A percentile compares a stretch with the other conserved stretches of the same genome.
Evolutionary conservation across 305 asterid genomes (phyloP).

Genomic region (Solanum hybrid): DNA sequence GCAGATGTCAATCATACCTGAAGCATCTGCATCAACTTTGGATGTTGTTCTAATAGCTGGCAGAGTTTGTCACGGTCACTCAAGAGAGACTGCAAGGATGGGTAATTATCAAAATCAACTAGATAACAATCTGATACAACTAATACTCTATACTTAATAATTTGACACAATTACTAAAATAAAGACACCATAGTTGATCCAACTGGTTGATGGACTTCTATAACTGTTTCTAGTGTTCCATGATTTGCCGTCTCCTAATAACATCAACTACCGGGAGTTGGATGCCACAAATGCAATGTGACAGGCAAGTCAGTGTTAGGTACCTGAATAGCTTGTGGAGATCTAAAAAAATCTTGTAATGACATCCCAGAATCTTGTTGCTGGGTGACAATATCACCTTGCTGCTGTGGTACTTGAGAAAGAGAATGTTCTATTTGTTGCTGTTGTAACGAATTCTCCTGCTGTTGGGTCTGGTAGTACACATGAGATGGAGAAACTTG

Average conservation of each 20-base stretch:
- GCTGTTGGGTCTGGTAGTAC: constrained; percentile 49
- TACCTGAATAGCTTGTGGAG: constrained; percentile 97
- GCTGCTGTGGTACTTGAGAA: constrained; percentile 27
- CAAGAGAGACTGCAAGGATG: constrained; percentile 66
- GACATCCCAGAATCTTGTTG: constrained; percentile 71
- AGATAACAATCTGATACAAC: neutral
- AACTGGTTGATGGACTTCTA: neutral
- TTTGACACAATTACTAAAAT: neutral
- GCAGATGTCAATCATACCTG: constrained; percentile 50
- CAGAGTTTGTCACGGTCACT: constrained; percentile 90
- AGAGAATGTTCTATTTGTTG: constrained; percentile 41
- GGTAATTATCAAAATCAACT: constrained; percentile 6
- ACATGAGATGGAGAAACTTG: constrained; percentile 51
- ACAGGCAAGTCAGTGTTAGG: neutral
- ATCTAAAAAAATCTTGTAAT: constrained; percentile 64
- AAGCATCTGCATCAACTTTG: constrained; percentile 95
- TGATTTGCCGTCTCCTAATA: neutral
- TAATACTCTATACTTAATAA: neutral
- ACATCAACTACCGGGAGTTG: neutral
- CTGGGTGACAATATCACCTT: constrained; percentile 43
- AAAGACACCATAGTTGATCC: neutral
- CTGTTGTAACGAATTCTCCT: constrained; percentile 34
- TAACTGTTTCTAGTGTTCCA: neutral
- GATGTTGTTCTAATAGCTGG: constrained; percentile 87
- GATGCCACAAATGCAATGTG: neutral